Base-by-base conservation (phyloP, 2,329 filamentous ascomycete genomes). In the Elsinoe necatrix region DNA sequence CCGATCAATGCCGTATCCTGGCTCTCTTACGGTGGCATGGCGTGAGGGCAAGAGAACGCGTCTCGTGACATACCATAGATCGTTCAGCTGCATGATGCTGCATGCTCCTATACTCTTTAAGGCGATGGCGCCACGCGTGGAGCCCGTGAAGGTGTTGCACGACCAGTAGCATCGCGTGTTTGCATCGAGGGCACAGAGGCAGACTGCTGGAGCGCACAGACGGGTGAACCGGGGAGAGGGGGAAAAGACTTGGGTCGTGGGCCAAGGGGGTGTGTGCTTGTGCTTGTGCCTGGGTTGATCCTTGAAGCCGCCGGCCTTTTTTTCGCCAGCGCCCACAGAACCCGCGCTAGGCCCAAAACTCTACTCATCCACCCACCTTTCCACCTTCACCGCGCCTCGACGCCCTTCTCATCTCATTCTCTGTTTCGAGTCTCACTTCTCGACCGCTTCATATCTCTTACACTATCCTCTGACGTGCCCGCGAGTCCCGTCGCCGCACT, bases 371-470 rank as follows among this genome's bases (percentile, higher is more conserved):
- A 14, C 48, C 29, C 48, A 52, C 45, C 48, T 34, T 52, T 34
- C 48, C 25, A 52, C 31, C 34, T 34, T 52, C 48, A 52, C 48
- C 48, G 48, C 34, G 48, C 48, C 48, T 52, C 48, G 31, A 52
- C 48, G 34, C 48, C 48, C 31, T 52, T 55, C 52, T 55, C 37
- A 45, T 42, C 54, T 56, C 39, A 29, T 45, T 56, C 54, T 42
- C 18, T 42, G 54, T 56, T 56, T 48, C 54, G 54, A 56, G 54
- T 56, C 41, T 56, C 54, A 56, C 54, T 56, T 25, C 27, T 47
- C 42, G 54, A 56, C 54, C 54, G 21, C 29, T 39, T 52, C 48
- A 52, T n/a, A n/a, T 52, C 48, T 52, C 48, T 52, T 27, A 21
- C 14, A 52, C 48, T 20, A 52, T 39, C 20, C 48, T 52, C 48